Conservation (phyloP, 2,329 filamentous ascomycete species). For the Epichloe sibirici region DNA sequence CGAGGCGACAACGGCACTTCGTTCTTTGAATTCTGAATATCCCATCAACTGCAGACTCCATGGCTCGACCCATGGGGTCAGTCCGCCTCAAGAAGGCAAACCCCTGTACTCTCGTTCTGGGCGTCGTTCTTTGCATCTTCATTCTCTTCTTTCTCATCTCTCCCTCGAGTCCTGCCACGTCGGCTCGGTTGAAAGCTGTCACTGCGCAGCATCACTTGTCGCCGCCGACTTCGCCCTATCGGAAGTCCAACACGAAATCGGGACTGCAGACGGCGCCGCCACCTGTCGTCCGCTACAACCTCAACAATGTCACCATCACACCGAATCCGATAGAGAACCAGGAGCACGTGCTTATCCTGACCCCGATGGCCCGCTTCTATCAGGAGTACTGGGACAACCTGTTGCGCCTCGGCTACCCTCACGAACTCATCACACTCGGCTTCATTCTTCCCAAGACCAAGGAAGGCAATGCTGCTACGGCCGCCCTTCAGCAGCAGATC, state of each 20-base stretch:
- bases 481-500: conserved; percentile 73
- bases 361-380: conserved; percentile 88
- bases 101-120: conserved; percentile 62
- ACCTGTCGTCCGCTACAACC: conserved; percentile 82
- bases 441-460: conserved; percentile 93
- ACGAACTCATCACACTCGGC: conserved; percentile 85
- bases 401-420: conserved; percentile 70
- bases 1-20: background rate
- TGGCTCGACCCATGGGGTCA: conserved; percentile 48
- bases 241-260: conserved; percentile 24
- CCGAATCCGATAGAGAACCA: conserved; percentile 61
- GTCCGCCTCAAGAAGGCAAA: conserved; percentile 70
- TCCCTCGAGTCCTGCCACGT: conserved; percentile 34
- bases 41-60: conserved; percentile 18
- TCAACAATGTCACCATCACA: conserved; percentile 88
- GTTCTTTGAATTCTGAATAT: no score
- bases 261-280: conserved; percentile 41
- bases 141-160: conserved; percentile 53
- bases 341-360: conserved; percentile 83
- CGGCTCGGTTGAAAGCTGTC: conserved; percentile 35
- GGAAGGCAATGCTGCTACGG: conserved; percentile 79
- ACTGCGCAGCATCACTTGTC: conserved; percentile 31
- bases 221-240: conserved; percentile 30
- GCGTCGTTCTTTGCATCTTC: conserved; percentile 58
- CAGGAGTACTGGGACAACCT: conserved; percentile 93